These are phyloP conservation scores for Rachicladosporium sp. DNA, from an alignment of 2,329 filamentous ascomycete species.

Conservation along the genomic window DNA sequence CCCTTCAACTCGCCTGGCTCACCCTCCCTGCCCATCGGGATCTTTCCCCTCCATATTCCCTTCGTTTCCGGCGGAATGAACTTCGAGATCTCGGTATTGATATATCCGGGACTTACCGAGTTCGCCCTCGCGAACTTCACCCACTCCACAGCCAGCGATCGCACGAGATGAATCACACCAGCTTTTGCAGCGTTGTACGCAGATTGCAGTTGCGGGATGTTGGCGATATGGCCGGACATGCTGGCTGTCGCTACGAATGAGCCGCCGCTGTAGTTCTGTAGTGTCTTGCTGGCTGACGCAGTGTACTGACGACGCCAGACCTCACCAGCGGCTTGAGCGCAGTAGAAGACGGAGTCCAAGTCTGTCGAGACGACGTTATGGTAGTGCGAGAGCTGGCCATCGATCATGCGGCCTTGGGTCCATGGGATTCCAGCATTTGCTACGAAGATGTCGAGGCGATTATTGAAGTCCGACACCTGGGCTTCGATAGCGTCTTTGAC, in stretches of 20 bases:
- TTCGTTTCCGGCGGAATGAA: constrained; percentile 56
- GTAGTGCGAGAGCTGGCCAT: constrained; percentile 52
- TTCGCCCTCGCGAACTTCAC: constrained; percentile 60
- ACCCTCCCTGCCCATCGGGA: constrained; percentile 66
- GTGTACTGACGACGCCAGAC: constrained; percentile 57
- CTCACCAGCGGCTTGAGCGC: constrained; percentile 53
- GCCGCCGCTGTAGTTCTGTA: constrained; percentile 12
- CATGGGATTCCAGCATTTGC: constrained; percentile 64
- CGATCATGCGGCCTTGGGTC: constrained; percentile 55
- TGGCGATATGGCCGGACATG: constrained; percentile 66
- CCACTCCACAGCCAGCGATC: constrained; percentile 64
- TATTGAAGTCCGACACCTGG: constrained; percentile 50
- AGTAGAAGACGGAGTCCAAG: constrained; percentile 65
- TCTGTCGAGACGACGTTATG: constrained; percentile 56
- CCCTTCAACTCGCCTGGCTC: constrained; percentile 66
- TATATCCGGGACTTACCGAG: constrained; percentile 63
- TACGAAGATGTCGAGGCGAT: constrained; percentile 62
- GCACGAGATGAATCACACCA: constrained; percentile 36
- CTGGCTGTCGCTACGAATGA: constrained; percentile 59
- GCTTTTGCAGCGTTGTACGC: constrained; percentile 27
- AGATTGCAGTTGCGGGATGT: constrained; percentile 60
- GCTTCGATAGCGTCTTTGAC: constrained; percentile 31
- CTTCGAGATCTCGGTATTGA: constrained; percentile 57
- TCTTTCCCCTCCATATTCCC: constrained; percentile 64
- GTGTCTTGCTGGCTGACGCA: constrained; percentile 34